These are phyloP conservation scores for Tanacetum coccineum DNA, from an alignment of 129 eudicot genomes.

Conservation along the genomic window DNA sequence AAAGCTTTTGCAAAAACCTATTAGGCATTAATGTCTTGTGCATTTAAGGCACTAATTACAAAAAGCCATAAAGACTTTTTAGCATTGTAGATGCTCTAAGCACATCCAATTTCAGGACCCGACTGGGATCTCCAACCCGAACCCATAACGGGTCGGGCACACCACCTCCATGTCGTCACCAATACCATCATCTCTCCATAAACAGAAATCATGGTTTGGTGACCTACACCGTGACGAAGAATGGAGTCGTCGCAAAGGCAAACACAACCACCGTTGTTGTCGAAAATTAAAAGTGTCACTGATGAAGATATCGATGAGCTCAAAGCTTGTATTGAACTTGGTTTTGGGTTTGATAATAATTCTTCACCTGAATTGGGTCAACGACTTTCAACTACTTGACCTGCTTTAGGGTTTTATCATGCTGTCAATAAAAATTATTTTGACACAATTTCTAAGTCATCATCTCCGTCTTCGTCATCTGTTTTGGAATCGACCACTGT, in stretches of 20 bases:
- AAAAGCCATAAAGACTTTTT: too few species aligned
- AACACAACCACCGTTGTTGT: conserved; percentile 32
- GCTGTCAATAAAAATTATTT: conserved; percentile 61
- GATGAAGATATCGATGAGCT: conserved; percentile 80
- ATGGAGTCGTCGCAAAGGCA: conserved; percentile 59
- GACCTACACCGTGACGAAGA: conserved; percentile 73
- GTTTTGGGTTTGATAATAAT: conserved; percentile 65
- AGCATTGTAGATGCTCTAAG: conserved; percentile 15
- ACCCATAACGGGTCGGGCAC: conserved; percentile 52
- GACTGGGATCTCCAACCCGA: conserved; percentile 46
- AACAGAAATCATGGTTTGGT: conserved; percentile 82
- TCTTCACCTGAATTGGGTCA: conserved; percentile 61
- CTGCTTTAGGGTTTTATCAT: conserved; percentile 69
- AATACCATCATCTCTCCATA: conserved; percentile 35
- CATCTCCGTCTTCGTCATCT: conserved; percentile 33
- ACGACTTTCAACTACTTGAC: conserved; percentile 67
- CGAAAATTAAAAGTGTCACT: conserved; percentile 65
- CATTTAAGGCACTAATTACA: too few species aligned
- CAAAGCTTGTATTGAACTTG: conserved; percentile 77
- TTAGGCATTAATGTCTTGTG: too few species aligned
- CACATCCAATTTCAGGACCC: conserved; percentile 24
- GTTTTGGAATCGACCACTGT: conserved; percentile 24
- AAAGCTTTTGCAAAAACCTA: too few species aligned
- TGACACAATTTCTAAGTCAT: conserved; percentile 39
- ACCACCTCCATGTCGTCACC: conserved; percentile 31